Base-by-base conservation (phyloP, 2,329 filamentous ascomycete species). In the Aspergillus brasiliensis region DNA sequence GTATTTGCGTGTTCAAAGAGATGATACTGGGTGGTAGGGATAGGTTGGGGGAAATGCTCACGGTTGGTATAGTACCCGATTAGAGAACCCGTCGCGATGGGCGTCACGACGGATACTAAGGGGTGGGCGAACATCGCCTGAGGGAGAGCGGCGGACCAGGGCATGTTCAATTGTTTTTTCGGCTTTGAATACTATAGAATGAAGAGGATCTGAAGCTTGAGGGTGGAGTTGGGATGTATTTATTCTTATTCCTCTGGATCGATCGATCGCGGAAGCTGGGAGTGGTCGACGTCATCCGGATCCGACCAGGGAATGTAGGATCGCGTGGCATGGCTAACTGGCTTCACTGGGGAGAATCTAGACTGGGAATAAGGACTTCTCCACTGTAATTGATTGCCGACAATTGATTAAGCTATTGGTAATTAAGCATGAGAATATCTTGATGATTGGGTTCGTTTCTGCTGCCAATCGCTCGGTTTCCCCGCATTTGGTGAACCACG, bases 11-110 rank as follows among this genome's bases (percentile, higher is more conserved):
- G 7, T 7, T 25, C 25, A 25, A 25, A 25, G 25, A 25, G 40
- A n/a, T 53, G 27, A 17, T 10, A 19, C 44, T 10, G 7, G 40
- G n/a, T 52, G 10, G 17, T 21, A 6, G 6, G 28, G 27, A 49
- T 28, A 51, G 51, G 8, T 1, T 5, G 28, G 28, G 28, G 23
- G 28, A 37, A n/a, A n/a, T n/a, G 64, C 71, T 56, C 59, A 73
- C 69, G 65, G 58, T 73, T 69, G 53, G 71, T 70, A 1, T 72
- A 62, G n/a, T 74, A 70, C 8, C 72, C 73, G 8, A 73, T 57
- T 1, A 66, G 27, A 8, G 64, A 67, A 3, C 73, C 72, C 1
- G 61, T 62, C 2, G 63, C 47, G 48, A 73, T 69, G 28, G 73
- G 73, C 28, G 67, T 71, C 21, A 66, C 58, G 31, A 73, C 64